A percentile compares a stretch with the other conserved stretches of the same genome.
phyloP scores from a whole-genome alignment of 1,139 yeast species.

The Geotrichum phurueaensis region DNA sequence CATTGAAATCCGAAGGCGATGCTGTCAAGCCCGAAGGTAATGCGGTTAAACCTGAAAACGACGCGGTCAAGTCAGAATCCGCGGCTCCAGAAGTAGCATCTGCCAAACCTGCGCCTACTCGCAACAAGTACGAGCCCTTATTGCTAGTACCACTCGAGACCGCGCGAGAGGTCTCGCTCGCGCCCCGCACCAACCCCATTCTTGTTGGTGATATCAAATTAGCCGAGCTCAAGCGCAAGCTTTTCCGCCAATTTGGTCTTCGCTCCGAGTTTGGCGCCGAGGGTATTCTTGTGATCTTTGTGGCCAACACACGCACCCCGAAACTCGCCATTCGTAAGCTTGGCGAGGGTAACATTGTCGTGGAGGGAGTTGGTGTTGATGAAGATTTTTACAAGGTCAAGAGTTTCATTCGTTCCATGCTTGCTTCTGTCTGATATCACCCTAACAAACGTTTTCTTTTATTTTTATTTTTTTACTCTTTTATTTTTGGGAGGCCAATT shows the following conservation, averaged over 20 bases:
- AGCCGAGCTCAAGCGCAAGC: constrained; percentile 67
- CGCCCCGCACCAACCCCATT: constrained; percentile 40
- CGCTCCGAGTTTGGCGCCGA: constrained; percentile 88
- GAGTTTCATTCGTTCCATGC: constrained; percentile 65
- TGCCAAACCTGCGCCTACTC: not conserved
- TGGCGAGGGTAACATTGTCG: constrained; percentile 71
- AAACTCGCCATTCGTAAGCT: constrained; percentile 69
- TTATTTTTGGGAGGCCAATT: not conserved
- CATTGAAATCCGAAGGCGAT: constrained; percentile 6
- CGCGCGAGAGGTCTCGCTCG: constrained; percentile 30
- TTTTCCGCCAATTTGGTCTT: constrained; percentile 49
- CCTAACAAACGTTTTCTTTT: no score
- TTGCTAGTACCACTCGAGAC: constrained; percentile 28
- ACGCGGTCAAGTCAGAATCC: not conserved
- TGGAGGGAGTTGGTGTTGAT: constrained; percentile 71
- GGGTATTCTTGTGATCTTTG: constrained; percentile 63
- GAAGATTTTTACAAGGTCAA: constrained; percentile 75
- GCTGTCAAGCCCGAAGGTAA: not conserved
- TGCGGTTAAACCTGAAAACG: not conserved
- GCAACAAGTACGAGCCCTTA: not conserved
- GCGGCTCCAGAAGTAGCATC: not conserved
- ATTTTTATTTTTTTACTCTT: not conserved
- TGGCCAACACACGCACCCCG: constrained; percentile 49
- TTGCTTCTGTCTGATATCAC: constrained; percentile 56
- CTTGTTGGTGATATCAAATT: constrained; percentile 87